Conservation (phyloP, 345 rosid species). For the Dimocarpus longan region DNA sequence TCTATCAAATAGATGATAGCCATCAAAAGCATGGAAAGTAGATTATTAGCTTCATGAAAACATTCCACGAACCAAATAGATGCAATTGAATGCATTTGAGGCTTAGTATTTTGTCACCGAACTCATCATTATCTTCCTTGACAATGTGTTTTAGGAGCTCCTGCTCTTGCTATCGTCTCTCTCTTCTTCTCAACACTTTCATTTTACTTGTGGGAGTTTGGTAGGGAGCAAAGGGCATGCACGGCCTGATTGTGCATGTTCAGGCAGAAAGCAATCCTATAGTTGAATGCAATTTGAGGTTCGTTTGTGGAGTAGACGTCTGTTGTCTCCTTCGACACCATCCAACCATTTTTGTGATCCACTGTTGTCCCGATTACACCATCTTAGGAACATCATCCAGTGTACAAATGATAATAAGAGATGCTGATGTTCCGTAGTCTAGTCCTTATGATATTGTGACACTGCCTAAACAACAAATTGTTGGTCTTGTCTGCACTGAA, state of each 20-base stretch:
- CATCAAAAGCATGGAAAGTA: background rate
- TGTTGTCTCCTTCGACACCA: slow-evolving; percentile 61
- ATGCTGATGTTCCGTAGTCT: slow-evolving; percentile 59
- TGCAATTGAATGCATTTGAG: background rate
- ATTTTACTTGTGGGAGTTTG: slow-evolving; percentile 61
- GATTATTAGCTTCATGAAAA: slow-evolving; percentile 4
- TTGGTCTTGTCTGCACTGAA: slow-evolving; percentile 47
- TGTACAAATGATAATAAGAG: slow-evolving; percentile 56
- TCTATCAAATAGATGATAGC: background rate
- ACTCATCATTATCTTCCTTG: slow-evolving; percentile 59
- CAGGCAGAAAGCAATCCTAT: slow-evolving; percentile 61
- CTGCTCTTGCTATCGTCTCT: slow-evolving; percentile 59
- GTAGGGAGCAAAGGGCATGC: slow-evolving; percentile 58
- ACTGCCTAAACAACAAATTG: slow-evolving; percentile 48
- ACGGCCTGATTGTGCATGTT: slow-evolving; percentile 65
- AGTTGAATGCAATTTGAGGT: slow-evolving; percentile 56
- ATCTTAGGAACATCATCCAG: slow-evolving; percentile 58
- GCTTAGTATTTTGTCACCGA: slow-evolving; percentile 16
- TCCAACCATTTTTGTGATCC: slow-evolving; percentile 57
- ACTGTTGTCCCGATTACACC: slow-evolving; percentile 39
- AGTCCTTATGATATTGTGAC: slow-evolving; percentile 60
- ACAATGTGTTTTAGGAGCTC: slow-evolving; percentile 63
- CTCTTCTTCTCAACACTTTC: slow-evolving; percentile 61
- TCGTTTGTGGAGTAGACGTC: slow-evolving; percentile 63
- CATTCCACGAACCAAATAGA: slow-evolving; percentile 6